Percentiles rank a stretch among this genome's conserved stretches.
Evolutionary conservation across 768 basidiomycete genomes (phyloP).

Genomic region (Xerocomellus intermedius): DNA sequence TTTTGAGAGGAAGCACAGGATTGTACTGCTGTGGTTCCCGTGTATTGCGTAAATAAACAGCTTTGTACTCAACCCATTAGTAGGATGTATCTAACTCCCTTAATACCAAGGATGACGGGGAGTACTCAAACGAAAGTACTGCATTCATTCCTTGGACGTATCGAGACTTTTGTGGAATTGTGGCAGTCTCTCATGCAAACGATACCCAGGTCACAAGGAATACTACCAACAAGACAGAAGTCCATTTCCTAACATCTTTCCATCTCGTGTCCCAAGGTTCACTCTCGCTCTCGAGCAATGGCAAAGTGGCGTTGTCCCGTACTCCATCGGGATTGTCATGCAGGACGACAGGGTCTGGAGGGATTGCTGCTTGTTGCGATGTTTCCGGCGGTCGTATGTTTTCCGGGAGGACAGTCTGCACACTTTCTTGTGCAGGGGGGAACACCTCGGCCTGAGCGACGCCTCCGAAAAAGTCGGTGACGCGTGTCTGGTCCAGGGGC

Average conservation of each 20-base stretch:
- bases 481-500: constrained; percentile 55
- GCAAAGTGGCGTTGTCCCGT: not conserved
- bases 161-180: not conserved
- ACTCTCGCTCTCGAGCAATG: not conserved
- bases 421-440: constrained; percentile 9
- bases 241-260: constrained; percentile 32
- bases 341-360: not conserved
- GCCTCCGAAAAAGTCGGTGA: constrained; percentile 89
- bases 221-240: constrained; percentile 24
- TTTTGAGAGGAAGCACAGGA: not conserved
- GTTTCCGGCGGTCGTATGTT: not conserved
- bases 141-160: not conserved
- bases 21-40: not conserved
- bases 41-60: not conserved
- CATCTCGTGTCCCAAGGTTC: constrained; percentile 16
- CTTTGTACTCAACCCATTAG: not conserved
- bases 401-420: not conserved
- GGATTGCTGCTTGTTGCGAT: not conserved
- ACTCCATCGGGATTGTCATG: not conserved
- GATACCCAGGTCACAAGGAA: constrained; percentile 31
- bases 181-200: constrained; percentile 12
- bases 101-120: not conserved
- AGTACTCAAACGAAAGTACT: not conserved
- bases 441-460: constrained; percentile 79
- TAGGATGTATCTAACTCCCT: not conserved